Evolutionary conservation across 495 filamentous ascomycete genomes (phyloP), one percentile per base, ranked within the genome.

Genomic region (Talaromyces wortmannii): DNA sequence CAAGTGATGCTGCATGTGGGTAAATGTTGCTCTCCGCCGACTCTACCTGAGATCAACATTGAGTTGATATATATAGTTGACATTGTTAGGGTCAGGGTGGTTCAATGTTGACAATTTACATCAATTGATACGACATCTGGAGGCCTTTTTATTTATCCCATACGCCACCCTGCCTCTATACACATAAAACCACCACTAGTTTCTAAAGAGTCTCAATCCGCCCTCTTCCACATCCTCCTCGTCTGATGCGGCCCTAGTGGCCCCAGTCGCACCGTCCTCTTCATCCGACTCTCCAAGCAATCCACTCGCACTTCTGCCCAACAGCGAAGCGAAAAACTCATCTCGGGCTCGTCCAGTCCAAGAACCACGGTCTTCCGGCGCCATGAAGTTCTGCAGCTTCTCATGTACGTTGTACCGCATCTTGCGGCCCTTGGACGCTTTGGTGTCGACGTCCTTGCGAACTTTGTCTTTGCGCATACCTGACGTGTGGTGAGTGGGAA

Each of bases 311-410:
- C 71, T 70, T 52, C 63, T 68, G 13, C 94, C 95, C 53, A 98
- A 83, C 64, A 98, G 69, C 32, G 90, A 88, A 31, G 85, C 86
- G 73, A 98, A 97, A 63, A 98, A 85, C 62, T 95, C 82, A 63
- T 90, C 89, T 51, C 90, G 82, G 42, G 90, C 88, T 51, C 82
- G 77, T 51, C 82, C 78, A 49, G 88, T 87, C 92, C 92, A 96
- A 11, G 58, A 65, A 3, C 85, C 79, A 31, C 88, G 73, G 64
- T 95, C 89, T 66, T 95, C 89, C 0, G 92, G 87, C 31, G 91
- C 92, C 92, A 97, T 96, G 65, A 97, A 97, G 72, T 97, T 97
- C 75, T 94, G 89, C 58, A 98, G 69, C 70, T 96, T 97, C 74
- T 97, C 91, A 62, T 97, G 92, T 15, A 97, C 91, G 47, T 86